Conservation (phyloP, 225 moss, liverwort and hornwort genomes). For the Neckera pumila region DNA sequence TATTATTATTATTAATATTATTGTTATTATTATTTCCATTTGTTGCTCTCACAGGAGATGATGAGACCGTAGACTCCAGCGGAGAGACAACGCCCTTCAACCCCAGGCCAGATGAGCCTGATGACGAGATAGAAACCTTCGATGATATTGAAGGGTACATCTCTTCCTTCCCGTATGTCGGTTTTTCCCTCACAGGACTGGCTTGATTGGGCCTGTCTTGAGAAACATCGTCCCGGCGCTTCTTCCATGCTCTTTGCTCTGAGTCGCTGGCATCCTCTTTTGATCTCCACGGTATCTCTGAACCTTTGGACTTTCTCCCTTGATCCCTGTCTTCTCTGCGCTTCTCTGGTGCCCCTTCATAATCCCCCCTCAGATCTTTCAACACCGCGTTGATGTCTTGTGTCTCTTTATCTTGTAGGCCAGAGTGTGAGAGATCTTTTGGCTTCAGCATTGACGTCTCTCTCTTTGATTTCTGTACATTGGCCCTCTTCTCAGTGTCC, state of each 20-base stretch:
- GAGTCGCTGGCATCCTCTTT: slow-evolving; percentile 65
- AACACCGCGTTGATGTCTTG: slow-evolving; percentile 37
- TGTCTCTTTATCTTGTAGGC: slow-evolving; percentile 35
- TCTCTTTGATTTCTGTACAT: slow-evolving; percentile 29
- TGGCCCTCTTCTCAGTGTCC: slow-evolving; percentile 21
- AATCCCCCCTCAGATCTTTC: slow-evolving; percentile 41
- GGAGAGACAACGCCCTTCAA: slow-evolving; percentile 74
- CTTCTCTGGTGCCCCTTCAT: slow-evolving; percentile 43
- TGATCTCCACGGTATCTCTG: slow-evolving; percentile 39
- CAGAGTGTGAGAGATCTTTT: slow-evolving; percentile 30
- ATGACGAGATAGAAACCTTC: slow-evolving; percentile 62
- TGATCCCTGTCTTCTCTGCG: slow-evolving; percentile 39
- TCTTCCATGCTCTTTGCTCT: slow-evolving; percentile 45
- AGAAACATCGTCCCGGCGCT: slow-evolving; percentile 31
- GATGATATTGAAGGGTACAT: slow-evolving; percentile 56
- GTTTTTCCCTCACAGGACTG: neutral
- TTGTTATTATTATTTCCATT: slow-evolving; percentile 33
- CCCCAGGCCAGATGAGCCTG: slow-evolving; percentile 54
- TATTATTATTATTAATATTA: neutral
- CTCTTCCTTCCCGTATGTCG: slow-evolving; percentile 23
- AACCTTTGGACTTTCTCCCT: slow-evolving; percentile 27
- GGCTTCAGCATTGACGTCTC: slow-evolving; percentile 38
- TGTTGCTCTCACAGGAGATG: slow-evolving; percentile 64
- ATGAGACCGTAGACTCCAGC: slow-evolving; percentile 89
- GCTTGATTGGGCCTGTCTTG: slow-evolving; percentile 22